These are phyloP conservation scores for Fraxinus floribunda DNA, from an alignment of 305 asterid genomes.

Conservation along the genomic window DNA sequence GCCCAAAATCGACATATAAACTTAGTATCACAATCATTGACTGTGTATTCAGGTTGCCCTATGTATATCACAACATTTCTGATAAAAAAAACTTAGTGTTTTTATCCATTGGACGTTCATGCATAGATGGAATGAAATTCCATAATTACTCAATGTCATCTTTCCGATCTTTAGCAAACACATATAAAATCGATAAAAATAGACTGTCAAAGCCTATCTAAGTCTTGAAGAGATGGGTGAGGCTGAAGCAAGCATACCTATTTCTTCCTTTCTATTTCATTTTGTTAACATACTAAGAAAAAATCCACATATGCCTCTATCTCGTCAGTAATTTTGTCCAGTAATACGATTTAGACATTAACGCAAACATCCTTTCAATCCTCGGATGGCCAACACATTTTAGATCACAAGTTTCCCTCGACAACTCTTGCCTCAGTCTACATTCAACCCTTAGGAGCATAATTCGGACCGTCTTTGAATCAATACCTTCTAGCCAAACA, in stretches of 20 bases:
- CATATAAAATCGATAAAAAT: background rate
- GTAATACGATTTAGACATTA: background rate
- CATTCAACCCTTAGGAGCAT: background rate
- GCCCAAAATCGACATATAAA: background rate
- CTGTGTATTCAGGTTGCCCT: background rate
- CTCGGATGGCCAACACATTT: background rate
- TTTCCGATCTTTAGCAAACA: background rate
- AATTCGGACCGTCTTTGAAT: no score
- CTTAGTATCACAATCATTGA: background rate
- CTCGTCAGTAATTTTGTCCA: background rate
- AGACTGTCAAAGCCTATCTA: background rate
- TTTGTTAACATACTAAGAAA: background rate
- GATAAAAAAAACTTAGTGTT: background rate
- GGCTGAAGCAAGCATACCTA: background rate
- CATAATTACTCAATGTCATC: background rate
- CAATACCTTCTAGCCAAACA: no score
- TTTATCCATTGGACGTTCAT: background rate
- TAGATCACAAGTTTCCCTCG: background rate
- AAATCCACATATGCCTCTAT: background rate
- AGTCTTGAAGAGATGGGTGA: background rate
- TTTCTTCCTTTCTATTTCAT: background rate
- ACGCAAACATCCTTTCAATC: background rate
- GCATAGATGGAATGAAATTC: background rate
- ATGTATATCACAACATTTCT: slow-evolving; percentile 2
- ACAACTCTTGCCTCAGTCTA: background rate